Conservation (phyloP, 2,329 filamentous ascomycete genomes). For the Fusarium sororula region DNA sequence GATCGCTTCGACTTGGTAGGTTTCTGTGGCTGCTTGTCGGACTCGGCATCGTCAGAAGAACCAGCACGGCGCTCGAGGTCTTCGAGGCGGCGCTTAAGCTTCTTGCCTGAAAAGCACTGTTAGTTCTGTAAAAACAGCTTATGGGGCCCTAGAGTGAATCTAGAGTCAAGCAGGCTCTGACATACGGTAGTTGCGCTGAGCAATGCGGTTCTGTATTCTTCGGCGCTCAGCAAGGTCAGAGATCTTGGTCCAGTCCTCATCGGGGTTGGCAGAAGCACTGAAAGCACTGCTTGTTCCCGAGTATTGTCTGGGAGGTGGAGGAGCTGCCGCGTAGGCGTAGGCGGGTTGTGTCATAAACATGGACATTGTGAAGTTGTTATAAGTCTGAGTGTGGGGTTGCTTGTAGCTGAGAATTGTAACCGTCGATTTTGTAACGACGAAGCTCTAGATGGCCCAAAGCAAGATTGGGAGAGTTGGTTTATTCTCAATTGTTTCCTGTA, state of each 20-base stretch:
- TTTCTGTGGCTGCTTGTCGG: conserved; percentile 43
- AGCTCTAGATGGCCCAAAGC: conserved; percentile 24
- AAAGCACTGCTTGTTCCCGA: conserved; percentile 90
- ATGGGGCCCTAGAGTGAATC: not conserved
- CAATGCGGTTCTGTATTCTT: conserved; percentile 96
- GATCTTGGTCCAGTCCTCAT: conserved; percentile 99
- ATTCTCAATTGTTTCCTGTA: conserved; percentile 18
- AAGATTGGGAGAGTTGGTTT: conserved; percentile 9
- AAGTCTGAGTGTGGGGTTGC: conserved; percentile 8
- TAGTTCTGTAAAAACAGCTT: conserved; percentile 7
- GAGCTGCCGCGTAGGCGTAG: conserved; percentile 46
- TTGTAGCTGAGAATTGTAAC: conserved; percentile 12
- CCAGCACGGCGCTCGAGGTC: conserved; percentile 83
- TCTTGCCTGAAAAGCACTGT: conserved; percentile 72
- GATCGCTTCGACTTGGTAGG: conserved; percentile 46
- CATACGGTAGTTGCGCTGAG: conserved; percentile 95
- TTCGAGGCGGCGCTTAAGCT: conserved; percentile 89
- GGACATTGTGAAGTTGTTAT: conserved; percentile 44
- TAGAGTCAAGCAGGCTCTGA: conserved; percentile 36
- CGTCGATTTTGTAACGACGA: conserved; percentile 26
- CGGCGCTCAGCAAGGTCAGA: conserved; percentile 94
- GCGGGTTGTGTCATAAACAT: conserved; percentile 50
- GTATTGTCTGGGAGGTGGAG: conserved; percentile 69
- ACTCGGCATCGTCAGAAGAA: conserved; percentile 57
- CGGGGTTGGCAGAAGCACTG: conserved; percentile 91